Conservation (phyloP, 305 asterid species). For the Fraxinus albicans region DNA sequence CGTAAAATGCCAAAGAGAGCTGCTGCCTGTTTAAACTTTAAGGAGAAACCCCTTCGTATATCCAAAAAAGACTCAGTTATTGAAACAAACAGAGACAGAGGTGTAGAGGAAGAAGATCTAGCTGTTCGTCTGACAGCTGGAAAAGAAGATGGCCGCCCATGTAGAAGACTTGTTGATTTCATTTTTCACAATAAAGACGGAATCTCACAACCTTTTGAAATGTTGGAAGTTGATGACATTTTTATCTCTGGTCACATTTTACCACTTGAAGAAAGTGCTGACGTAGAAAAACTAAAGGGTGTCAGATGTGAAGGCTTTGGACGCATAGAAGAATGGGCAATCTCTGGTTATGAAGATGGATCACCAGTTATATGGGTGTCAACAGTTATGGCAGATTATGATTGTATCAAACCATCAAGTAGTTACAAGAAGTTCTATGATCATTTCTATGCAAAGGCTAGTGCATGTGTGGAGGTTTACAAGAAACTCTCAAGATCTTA, state of each 20-base stretch:
- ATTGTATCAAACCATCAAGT: conserved; percentile 73
- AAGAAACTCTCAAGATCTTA: conserved; percentile 65
- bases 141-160: conserved; percentile 64
- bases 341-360: conserved; percentile 96
- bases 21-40: conserved; percentile 78
- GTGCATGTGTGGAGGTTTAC: conserved; percentile 79
- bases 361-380: conserved; percentile 82
- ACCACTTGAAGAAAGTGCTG: conserved; percentile 65
- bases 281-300: conserved; percentile 60
- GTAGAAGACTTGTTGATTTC: conserved; percentile 74
- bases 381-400: conserved; percentile 83
- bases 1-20: conserved; percentile 85
- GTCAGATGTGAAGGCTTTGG: conserved; percentile 86
- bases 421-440: conserved; percentile 74
- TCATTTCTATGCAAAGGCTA: conserved; percentile 80
- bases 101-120: conserved; percentile 67
- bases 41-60: conserved; percentile 55
- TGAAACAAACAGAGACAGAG: conserved; percentile 55
- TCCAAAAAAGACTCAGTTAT: conserved; percentile 52
- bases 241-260: conserved; percentile 68
- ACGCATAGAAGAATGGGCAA: conserved; percentile 89
- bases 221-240: conserved; percentile 79
- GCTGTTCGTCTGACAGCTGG: conserved; percentile 79
- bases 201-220: conserved; percentile 76
- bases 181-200: conserved; percentile 71